Conservation (phyloP, 2,329 filamentous ascomycete genomes). For the Aspergillus proliferans region DNA sequence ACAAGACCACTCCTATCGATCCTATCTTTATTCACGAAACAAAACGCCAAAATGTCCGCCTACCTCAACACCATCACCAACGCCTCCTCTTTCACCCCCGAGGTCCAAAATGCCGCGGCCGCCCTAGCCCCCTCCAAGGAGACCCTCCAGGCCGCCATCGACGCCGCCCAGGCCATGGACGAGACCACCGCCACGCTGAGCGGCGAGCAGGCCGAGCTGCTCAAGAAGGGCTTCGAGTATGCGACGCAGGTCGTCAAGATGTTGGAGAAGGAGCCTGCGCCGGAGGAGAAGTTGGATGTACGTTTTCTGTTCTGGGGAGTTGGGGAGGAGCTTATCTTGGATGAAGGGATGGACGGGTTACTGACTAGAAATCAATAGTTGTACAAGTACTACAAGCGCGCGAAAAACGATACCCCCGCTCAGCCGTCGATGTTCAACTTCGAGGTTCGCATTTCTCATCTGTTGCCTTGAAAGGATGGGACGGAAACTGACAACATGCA, state of each 20-base stretch:
- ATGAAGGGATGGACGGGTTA: not conserved
- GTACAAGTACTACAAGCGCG: slow-evolving; percentile 16
- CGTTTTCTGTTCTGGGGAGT: slow-evolving; percentile 6
- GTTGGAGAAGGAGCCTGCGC: slow-evolving; percentile 18
- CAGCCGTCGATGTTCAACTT: slow-evolving; percentile 13
- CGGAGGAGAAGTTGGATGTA: slow-evolving; percentile 28
- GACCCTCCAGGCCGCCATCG: slow-evolving; percentile 21
- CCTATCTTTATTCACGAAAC: not conserved
- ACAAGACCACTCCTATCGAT: slow-evolving; percentile 6
- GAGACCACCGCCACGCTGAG: slow-evolving; percentile 11
- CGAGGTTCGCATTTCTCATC: slow-evolving; percentile 9
- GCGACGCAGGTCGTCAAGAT: slow-evolving; percentile 25
- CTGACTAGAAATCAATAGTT: slow-evolving; percentile 3
- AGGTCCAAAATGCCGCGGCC: slow-evolving; percentile 20
- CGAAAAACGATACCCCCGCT: slow-evolving; percentile 7
- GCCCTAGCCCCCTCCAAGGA: slow-evolving; percentile 20
- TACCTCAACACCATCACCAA: slow-evolving; percentile 22
- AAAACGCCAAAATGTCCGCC: slow-evolving; percentile 19
- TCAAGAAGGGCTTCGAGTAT: slow-evolving; percentile 27
- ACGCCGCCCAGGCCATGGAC: slow-evolving; percentile 13
- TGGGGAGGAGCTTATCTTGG: not conserved
- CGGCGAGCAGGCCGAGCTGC: slow-evolving; percentile 13
- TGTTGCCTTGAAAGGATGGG: not conserved
- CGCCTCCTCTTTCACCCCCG: slow-evolving; percentile 22
- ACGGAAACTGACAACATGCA: slow-evolving; percentile 26